A percentile compares a stretch with the other conserved stretches of the same genome.
Conservation (phyloP, 345 rosid species). For the Anastatica hierochuntica region DNA sequence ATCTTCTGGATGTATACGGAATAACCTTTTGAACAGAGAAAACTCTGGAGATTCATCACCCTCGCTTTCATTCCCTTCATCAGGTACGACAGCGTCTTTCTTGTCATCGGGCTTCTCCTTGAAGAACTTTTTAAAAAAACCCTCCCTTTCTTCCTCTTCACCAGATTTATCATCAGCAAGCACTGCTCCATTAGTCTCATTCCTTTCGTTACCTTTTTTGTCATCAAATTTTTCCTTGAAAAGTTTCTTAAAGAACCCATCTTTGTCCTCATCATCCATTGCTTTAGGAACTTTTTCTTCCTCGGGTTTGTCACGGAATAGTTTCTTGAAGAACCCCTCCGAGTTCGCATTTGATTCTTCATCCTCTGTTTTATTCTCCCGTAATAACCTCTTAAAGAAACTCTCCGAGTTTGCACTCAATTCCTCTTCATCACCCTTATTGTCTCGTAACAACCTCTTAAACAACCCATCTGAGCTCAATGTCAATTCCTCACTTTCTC, state of each 20-base stretch:
- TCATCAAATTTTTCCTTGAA: too few species aligned
- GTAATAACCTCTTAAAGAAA: conserved; percentile 58
- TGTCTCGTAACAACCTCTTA: conserved; percentile 60
- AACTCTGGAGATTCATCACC: conserved; percentile 79
- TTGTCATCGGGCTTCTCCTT: conserved; percentile 80
- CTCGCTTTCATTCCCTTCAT: conserved; percentile 46
- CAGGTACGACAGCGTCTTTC: conserved; percentile 40
- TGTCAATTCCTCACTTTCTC: conserved; percentile 52
- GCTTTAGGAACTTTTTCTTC: conserved; percentile 56
- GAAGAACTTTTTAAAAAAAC: conserved; percentile 70
- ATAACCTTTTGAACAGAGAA: conserved; percentile 66
- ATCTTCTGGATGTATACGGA: conserved; percentile 95
- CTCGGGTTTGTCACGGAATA: conserved; percentile 72
- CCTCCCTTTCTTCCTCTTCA: conserved; percentile 87
- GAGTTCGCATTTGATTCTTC: conserved; percentile 50
- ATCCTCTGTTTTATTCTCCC: conserved; percentile 55
- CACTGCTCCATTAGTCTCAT: conserved; percentile 36
- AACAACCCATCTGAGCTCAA: conserved; percentile 54
- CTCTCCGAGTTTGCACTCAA: conserved; percentile 49
- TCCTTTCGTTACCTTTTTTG: conserved; percentile 49
- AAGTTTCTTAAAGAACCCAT: conserved; percentile 81
- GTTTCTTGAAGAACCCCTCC: conserved; percentile 81
- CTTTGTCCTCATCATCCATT: conserved; percentile 75
- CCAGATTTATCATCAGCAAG: conserved; percentile 56
- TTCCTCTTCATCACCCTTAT: conserved; percentile 55